A percentile compares a stretch with the other conserved stretches of the same genome.
These are phyloP conservation scores for Fusarium devonianum DNA, from an alignment of 2,329 filamentous ascomycete species.

Conservation along the genomic window DNA sequence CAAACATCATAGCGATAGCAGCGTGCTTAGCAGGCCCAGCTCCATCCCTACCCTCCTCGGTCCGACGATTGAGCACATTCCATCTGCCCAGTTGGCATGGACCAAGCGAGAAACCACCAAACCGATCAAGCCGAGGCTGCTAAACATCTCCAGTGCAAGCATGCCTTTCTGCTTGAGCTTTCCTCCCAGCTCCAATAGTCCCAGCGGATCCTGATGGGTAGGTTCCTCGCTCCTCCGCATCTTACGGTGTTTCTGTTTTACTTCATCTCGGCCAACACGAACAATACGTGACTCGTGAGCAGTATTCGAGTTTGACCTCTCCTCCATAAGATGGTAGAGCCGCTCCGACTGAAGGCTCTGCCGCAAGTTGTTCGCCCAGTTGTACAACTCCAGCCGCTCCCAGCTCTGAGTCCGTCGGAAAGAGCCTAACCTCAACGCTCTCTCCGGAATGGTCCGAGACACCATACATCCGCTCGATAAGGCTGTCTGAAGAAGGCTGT, in stretches of 20 bases:
- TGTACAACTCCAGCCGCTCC: conserved; percentile 46
- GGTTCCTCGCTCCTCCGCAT: conserved; percentile 15
- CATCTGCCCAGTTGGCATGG: conserved; percentile 38
- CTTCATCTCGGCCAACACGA: conserved; percentile 7
- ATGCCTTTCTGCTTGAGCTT: conserved; percentile 70
- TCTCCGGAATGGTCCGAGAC: conserved; percentile 25
- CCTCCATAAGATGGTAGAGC: conserved; percentile 33
- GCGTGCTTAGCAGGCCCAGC: conserved; percentile 30
- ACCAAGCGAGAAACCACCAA: conserved; percentile 71
- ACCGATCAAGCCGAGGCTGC: conserved; percentile 76
- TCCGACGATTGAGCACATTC: conserved; percentile 29
- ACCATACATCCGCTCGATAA: conserved; percentile 26
- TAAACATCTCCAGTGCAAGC: conserved; percentile 75
- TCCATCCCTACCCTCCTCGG: conserved; percentile 29
- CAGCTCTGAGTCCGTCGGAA: conserved; percentile 35
- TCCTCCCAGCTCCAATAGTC: conserved; percentile 74
- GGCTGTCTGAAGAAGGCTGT: conserved; percentile 28
- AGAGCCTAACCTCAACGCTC: conserved; percentile 27
- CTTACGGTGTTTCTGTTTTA: conserved; percentile 6
- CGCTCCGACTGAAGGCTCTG: conserved; percentile 47
- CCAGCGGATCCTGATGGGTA: conserved; percentile 76
- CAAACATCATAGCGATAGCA: conserved; percentile 25
- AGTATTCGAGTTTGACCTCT: conserved; percentile 20
- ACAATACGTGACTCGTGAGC: conserved; percentile 33
- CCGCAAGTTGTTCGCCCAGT: conserved; percentile 49